Base-by-base conservation (phyloP, 1,284 basidiomycete species). In the Puccinia polysora region DNA sequence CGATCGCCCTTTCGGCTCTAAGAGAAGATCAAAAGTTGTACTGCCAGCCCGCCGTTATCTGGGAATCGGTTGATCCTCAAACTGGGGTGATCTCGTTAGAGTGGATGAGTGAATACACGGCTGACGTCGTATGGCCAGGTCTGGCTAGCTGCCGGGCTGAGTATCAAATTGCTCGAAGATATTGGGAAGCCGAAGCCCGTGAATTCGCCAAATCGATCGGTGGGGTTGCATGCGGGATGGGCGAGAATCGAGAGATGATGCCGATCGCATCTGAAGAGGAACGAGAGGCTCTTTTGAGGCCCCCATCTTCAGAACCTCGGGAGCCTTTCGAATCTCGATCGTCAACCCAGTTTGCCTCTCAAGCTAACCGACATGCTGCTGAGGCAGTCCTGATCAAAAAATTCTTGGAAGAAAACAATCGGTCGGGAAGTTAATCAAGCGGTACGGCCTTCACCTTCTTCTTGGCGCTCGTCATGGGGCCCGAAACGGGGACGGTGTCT, bases 61-160 rank as follows among this genome's bases (percentile, higher is more conserved):
- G 65, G 65, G 30, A 59, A 50, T 55, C 55, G 10, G 8, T 47
- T 8, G 28, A 59, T 47, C 25, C 23, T 20, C 32, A 69, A 32
- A 34, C 40, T 20, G 30, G 36, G 5, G 65, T 58, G n/a, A 55
- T 7, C 28, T 32, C 40, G 0, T 43, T 69, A 14, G 65, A 69
- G 38, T 69, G 65, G 65, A 69, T 69, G 65, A 69, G 65, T 50
- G 65, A 69, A 59, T 47, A 36, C 8, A 69, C 65, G 25, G 53
- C 65, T 10, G 65, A 69, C 38, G 55, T 69, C 2, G 38, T 59
- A 12, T 69, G 65, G 65, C 65, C 65, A 28, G 65, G 65, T 10
- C 55, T 69, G 10, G 65, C 59, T 1, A 49, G 65, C 30, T 69
- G 53, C n/a, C 25, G 28, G 8, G n/a, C 65, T 12, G 36, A 30